Conservation (phyloP, 2,329 filamentous ascomycete species). For the Colletotrichum truncatum region DNA sequence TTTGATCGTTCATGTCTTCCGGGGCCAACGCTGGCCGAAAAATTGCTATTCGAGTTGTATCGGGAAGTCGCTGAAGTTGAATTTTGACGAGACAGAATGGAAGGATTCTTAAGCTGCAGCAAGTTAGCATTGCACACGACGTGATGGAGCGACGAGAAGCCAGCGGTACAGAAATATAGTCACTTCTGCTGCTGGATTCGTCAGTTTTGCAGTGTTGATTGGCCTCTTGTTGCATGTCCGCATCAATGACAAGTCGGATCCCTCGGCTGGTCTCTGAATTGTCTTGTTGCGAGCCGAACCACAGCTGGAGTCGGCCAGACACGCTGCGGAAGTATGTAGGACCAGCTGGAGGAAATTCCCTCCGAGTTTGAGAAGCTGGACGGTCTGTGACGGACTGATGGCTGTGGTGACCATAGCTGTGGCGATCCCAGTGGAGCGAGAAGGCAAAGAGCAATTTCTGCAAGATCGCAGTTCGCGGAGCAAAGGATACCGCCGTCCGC, state of each 20-base stretch:
- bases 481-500: not conserved
- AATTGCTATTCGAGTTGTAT: conserved; percentile 49
- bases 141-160: not conserved
- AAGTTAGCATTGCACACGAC: conserved; percentile 11
- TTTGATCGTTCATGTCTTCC: conserved; percentile 62
- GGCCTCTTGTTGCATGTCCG: not conserved
- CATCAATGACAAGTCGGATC: conserved; percentile 9
- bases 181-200: conserved; percentile 19
- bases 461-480: not conserved
- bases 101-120: conserved; percentile 43
- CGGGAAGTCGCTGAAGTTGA: conserved; percentile 39
- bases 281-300: not conserved
- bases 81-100: conserved; percentile 46
- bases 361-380: not conserved
- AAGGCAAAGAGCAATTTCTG: not conserved
- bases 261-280: not conserved
- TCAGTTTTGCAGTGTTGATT: conserved; percentile 1
- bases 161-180: conserved; percentile 15
- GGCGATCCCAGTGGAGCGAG: not conserved
- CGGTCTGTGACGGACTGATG: not conserved
- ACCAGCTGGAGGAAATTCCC: not conserved
- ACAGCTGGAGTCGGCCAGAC: conserved; percentile 14
- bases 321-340: conserved; percentile 4
- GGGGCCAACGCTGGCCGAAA: conserved; percentile 66
- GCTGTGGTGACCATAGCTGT: not conserved